Percentiles rank a stretch among this genome's conserved stretches.
These are phyloP conservation scores for Ceratocystiopsis brevicomis DNA, from an alignment of 2,329 filamentous ascomycete genomes.

Conservation along the genomic window DNA sequence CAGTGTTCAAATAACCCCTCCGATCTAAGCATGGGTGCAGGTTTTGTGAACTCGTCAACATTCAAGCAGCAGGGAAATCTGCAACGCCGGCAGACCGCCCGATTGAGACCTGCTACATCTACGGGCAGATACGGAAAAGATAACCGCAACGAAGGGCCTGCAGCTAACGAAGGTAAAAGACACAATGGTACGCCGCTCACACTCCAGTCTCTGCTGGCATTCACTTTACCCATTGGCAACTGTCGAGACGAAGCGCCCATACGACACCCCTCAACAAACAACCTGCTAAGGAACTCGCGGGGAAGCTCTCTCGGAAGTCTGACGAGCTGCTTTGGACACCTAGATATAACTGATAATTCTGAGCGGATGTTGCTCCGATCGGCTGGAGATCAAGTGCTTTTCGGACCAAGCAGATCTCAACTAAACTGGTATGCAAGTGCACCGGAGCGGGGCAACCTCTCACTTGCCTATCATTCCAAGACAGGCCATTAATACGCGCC, in stretches of 20 bases:
- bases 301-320: constrained; percentile 24
- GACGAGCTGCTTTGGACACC: constrained; percentile 15
- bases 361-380: constrained; percentile 2
- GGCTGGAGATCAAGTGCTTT: background rate
- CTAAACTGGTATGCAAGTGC: too few species aligned
- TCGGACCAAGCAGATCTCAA: background rate
- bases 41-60: too few species aligned
- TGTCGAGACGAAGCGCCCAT: too few species aligned
- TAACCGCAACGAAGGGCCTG: constrained; percentile 11
- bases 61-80: too few species aligned
- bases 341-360: constrained; percentile 21
- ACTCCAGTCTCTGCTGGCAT: background rate
- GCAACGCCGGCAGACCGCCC: too few species aligned
- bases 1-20: too few species aligned
- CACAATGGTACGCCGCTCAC: constrained; percentile 21
- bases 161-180: constrained; percentile 6
- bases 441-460: too few species aligned
- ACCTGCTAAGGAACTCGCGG: background rate
- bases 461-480: too few species aligned
- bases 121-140: constrained; percentile 13
- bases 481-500: too few species aligned
- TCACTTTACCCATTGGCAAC: too few species aligned
- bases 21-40: too few species aligned
- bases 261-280: too few species aligned
- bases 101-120: constrained; percentile 19